Evolutionary conservation across 2,329 filamentous ascomycete genomes (phyloP).

Genomic region (Boeremia exigua): DNA sequence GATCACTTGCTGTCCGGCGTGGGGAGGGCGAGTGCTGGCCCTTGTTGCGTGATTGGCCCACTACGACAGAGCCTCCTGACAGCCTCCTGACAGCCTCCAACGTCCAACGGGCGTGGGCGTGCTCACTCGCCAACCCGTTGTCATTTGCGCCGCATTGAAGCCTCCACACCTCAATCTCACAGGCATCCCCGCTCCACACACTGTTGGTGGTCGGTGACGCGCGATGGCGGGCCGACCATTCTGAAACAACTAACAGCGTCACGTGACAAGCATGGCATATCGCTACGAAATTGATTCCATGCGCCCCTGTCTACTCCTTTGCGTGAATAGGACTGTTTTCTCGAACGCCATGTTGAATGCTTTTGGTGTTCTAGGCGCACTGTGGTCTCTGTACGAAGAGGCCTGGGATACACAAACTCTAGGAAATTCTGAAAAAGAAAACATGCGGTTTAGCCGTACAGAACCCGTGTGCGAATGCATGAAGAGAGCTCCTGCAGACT

Average conservation of each 20-base stretch:
- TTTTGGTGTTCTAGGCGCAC: conserved; percentile 21
- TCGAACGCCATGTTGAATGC: conserved; percentile 49
- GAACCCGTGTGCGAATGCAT: conserved; percentile 56
- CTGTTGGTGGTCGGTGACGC: conserved; percentile 4
- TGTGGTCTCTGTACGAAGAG: conserved; percentile 3
- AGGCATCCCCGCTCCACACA: conserved; percentile 9
- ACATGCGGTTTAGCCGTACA: conserved; percentile 43
- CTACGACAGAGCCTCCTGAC: not conserved
- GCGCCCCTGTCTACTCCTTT: not conserved
- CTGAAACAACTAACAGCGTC: conserved; percentile 8
- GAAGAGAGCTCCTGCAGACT: conserved; percentile 78
- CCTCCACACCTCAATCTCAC: conserved; percentile 4
- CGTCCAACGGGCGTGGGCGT: not conserved
- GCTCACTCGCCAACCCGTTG: conserved; percentile 4
- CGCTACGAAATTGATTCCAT: conserved; percentile 1
- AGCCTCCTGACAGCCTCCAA: not conserved
- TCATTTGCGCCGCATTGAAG: conserved; percentile 5
- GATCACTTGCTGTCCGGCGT: conserved; percentile 10
- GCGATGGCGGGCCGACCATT: conserved; percentile 1
- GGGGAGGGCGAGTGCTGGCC: not conserved
- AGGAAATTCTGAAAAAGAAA: not conserved
- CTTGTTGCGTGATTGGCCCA: not conserved
- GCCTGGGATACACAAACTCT: conserved; percentile 46
- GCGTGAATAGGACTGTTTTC: not conserved
- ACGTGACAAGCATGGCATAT: conserved; percentile 4